A percentile compares a stretch with the other conserved stretches of the same genome.
These are phyloP conservation scores for Botrytis galanthina DNA, from an alignment of 2,329 filamentous ascomycete species.

Conservation along the genomic window DNA sequence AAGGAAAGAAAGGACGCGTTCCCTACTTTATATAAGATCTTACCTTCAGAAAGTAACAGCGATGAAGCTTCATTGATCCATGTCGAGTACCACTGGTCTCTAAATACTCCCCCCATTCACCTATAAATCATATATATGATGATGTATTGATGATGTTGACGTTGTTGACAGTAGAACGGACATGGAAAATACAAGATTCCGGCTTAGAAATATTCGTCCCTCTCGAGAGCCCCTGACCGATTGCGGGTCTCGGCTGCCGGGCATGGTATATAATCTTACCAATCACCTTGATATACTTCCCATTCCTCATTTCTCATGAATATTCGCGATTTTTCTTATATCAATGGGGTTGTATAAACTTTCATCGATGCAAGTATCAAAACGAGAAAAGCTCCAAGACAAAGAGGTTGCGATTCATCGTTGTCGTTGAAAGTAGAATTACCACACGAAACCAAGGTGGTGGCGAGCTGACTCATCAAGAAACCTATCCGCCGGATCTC, in stretches of 20 bases:
- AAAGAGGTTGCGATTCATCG: neutral
- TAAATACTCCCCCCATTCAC: neutral
- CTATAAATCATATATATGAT: neutral
- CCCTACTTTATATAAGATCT: neutral
- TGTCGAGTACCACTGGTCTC: neutral
- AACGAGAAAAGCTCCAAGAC: neutral
- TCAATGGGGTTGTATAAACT: neutral
- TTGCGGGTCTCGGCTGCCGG: neutral
- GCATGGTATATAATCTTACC: neutral
- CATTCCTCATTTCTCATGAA: neutral
- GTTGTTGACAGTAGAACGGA: neutral
- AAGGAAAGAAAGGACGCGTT: neutral
- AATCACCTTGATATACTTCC: neutral
- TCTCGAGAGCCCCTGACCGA: neutral
- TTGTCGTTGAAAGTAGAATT: neutral
- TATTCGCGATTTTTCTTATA: neutral
- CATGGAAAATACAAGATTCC: neutral
- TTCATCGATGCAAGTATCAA: neutral
- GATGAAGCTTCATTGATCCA: neutral
- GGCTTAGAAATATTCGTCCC: neutral
- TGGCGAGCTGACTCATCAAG: slow-evolving; percentile 5
- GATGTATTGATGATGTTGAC: neutral
- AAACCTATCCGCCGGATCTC: neutral
- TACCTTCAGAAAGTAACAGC: neutral
- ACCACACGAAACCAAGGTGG: neutral